These are phyloP conservation scores for Mycena vulgaris DNA, from an alignment of 768 basidiomycete species.

Conservation along the genomic window DNA sequence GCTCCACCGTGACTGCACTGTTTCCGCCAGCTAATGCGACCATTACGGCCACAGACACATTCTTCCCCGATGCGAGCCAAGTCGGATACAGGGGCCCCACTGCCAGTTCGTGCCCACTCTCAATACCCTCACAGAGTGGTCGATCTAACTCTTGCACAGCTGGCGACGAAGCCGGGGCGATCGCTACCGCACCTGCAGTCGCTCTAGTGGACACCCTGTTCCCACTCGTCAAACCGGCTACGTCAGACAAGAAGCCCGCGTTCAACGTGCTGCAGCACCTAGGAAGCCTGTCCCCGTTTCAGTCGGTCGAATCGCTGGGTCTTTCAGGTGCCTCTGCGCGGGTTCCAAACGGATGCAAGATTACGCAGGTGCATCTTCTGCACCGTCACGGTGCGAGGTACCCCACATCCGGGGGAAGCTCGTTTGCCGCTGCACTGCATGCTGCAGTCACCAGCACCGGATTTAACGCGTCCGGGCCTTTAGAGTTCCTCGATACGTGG, in stretches of 20 bases:
- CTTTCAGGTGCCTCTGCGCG: slow-evolving; percentile 55
- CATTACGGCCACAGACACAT: background rate
- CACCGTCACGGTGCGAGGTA: slow-evolving; percentile 81
- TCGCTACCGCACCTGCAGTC: slow-evolving; percentile 59
- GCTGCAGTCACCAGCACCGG: slow-evolving; percentile 56
- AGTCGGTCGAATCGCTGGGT: slow-evolving; percentile 37
- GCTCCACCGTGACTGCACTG: background rate
- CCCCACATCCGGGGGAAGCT: slow-evolving; percentile 62
- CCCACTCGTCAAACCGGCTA: slow-evolving; percentile 59
- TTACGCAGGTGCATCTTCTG: slow-evolving; percentile 71
- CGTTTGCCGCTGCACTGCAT: slow-evolving; percentile 60
- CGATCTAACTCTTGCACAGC: background rate
- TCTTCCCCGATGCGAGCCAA: slow-evolving; percentile 5
- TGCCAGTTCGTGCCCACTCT: background rate
- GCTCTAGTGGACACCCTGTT: slow-evolving; percentile 55
- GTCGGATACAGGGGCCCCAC: slow-evolving; percentile 4
- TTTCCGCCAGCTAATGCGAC: slow-evolving; percentile 11
- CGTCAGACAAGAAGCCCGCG: slow-evolving; percentile 42
- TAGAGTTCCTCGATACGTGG: slow-evolving; percentile 82
- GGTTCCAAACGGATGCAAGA: slow-evolving; percentile 62
- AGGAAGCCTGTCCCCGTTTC: slow-evolving; percentile 61
- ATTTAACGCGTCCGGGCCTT: slow-evolving; percentile 65
- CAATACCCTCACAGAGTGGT: background rate
- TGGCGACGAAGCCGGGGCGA: slow-evolving; percentile 58
- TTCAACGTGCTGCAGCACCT: slow-evolving; percentile 64